Percentiles rank a stretch among this genome's conserved stretches.
These are phyloP conservation scores for Naganishia antarctica DNA, from an alignment of 768 basidiomycete genomes.

Conservation along the genomic window DNA sequence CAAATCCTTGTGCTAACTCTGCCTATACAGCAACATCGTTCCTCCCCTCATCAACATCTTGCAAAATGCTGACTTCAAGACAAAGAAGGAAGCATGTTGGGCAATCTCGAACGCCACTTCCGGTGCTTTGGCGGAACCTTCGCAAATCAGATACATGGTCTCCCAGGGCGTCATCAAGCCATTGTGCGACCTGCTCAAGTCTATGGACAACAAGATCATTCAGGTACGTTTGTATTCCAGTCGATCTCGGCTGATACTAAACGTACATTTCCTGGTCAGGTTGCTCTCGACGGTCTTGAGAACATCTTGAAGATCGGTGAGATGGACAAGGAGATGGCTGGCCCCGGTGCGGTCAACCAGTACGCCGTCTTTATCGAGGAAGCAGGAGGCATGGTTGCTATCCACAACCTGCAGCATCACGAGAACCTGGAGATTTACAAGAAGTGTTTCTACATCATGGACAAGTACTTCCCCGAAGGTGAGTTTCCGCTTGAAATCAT, in stretches of 20 bases:
- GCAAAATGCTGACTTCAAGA: conserved; percentile 96
- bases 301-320: conserved; percentile 98
- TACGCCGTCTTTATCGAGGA: conserved; percentile 95
- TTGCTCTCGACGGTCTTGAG: conserved; percentile 94
- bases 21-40: conserved; percentile 59
- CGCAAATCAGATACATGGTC: conserved; percentile 96
- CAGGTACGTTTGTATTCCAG: conserved; percentile 36
- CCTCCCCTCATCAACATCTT: conserved; percentile 98
- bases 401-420: conserved; percentile 98
- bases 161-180: conserved; percentile 98
- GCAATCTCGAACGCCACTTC: conserved; percentile 98
- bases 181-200: conserved; percentile 86
- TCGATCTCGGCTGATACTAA: neutral
- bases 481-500: neutral
- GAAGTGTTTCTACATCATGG: conserved; percentile 87
- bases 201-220: conserved; percentile 99
- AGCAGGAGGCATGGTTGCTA: conserved; percentile 91
- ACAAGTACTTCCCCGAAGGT: conserved; percentile 81
- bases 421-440: conserved; percentile 99
- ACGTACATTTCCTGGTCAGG: conserved; percentile 54
- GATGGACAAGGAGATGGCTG: conserved; percentile 76
- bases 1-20: conserved; percentile 80
- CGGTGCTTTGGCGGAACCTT: conserved; percentile 90
- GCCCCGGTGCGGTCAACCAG: conserved; percentile 78
- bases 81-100: conserved; percentile 99